These are phyloP conservation scores for Verticillium albo-atrum DNA, from an alignment of 2,329 filamentous ascomycete genomes.

Conservation along the genomic window DNA sequence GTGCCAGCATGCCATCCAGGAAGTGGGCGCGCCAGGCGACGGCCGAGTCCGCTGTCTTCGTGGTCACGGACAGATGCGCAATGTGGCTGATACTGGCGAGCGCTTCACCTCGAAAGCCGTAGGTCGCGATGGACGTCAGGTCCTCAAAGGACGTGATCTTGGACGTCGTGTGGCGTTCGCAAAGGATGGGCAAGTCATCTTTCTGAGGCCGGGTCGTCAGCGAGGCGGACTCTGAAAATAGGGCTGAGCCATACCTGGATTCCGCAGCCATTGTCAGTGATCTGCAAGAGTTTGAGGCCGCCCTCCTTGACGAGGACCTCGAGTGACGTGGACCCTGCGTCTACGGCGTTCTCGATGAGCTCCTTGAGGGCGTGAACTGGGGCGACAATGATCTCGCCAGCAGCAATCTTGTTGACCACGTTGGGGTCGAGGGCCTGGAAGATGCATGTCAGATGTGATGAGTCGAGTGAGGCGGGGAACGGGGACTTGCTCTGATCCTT, in stretches of 20 bases:
- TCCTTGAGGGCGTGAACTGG: constrained; percentile 96
- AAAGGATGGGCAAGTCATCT: constrained; percentile 87
- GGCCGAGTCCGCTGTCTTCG: constrained; percentile 81
- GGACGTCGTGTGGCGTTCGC: constrained; percentile 94
- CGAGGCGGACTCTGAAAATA: not conserved
- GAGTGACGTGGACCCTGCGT: constrained; percentile 88
- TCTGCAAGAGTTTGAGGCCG: constrained; percentile 89
- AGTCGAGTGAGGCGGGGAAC: not conserved
- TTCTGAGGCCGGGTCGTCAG: constrained; percentile 49
- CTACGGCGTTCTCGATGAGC: constrained; percentile 92
- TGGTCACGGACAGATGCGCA: constrained; percentile 91
- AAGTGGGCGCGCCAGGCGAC: constrained; percentile 92
- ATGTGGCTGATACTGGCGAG: constrained; percentile 98
- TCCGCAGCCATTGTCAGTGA: constrained; percentile 94
- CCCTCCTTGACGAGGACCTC: constrained; percentile 94
- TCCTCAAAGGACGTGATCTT: constrained; percentile 95
- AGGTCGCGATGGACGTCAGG: constrained; percentile 82
- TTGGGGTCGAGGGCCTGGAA: constrained; percentile 76
- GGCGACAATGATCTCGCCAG: constrained; percentile 96
- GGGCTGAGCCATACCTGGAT: constrained; percentile 65
- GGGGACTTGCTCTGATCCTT: constrained; percentile 42
- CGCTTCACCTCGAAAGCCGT: constrained; percentile 96
- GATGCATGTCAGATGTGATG: constrained; percentile 1
- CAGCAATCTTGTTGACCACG: constrained; percentile 98
- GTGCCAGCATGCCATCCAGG: constrained; percentile 72